Conservation (phyloP, 1,284 basidiomycete species). For the Cutaneotrichosporon cutaneum region DNA sequence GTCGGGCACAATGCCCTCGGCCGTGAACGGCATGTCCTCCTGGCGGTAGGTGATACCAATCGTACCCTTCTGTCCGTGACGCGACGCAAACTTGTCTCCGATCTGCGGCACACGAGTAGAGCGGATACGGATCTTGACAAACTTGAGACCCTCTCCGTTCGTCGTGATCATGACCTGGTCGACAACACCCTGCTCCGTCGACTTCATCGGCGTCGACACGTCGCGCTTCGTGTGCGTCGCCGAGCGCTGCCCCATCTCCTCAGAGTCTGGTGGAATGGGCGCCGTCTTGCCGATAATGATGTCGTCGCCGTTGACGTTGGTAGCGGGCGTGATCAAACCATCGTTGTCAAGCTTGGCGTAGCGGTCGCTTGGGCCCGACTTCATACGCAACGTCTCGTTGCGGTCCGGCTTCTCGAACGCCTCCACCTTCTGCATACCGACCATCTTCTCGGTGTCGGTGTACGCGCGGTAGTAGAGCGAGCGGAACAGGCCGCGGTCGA, state of each 20-base stretch:
- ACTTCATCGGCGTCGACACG: constrained; percentile 95
- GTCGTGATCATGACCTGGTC: constrained; percentile 97
- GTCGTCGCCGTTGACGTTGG: constrained; percentile 92
- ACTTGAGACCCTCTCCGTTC: constrained; percentile 93
- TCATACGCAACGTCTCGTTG: constrained; percentile 92
- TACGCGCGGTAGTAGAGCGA: constrained; percentile 99
- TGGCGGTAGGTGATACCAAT: constrained; percentile 99
- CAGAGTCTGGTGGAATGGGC: constrained; percentile 91
- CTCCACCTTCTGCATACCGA: constrained; percentile 85
- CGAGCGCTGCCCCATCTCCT: constrained; percentile 93
- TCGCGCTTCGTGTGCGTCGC: constrained; percentile 87
- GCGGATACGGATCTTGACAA: constrained; percentile 95
- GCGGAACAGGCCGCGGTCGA: constrained; percentile 96
- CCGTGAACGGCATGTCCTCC: constrained; percentile 99
- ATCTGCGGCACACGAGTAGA: constrained; percentile 95
- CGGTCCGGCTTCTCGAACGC: constrained; percentile 96
- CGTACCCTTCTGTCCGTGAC: constrained; percentile 99
- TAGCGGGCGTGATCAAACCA: constrained; percentile 92
- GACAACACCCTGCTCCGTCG: constrained; percentile 94
- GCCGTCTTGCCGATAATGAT: constrained; percentile 99
- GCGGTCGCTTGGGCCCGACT: constrained; percentile 73
- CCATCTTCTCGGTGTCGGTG: constrained; percentile 97
- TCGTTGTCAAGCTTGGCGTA: constrained; percentile 98
- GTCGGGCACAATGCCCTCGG: constrained; percentile 93
- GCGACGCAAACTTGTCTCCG: constrained; percentile 98